A percentile compares a stretch with the other conserved stretches of the same genome.
phyloP scores from a whole-genome alignment of 1,284 basidiomycete species.

The Malassezia restricta region DNA sequence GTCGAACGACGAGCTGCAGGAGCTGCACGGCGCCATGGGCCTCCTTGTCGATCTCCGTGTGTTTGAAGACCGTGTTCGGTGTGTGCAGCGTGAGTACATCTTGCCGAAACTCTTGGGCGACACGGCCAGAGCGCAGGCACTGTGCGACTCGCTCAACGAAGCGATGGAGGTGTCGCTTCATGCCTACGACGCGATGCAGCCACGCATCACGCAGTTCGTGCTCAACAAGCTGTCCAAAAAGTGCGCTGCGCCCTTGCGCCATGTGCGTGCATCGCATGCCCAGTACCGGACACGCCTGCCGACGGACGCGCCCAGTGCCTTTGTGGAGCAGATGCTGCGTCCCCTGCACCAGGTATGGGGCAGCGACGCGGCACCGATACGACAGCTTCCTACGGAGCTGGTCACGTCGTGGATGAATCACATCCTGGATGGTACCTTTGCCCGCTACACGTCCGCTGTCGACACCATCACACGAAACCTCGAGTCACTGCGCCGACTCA shows the following conservation, averaged over 20 bases:
- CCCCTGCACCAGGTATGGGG: conserved; percentile 51
- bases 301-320: conserved; percentile 59
- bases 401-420: conserved; percentile 11
- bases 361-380: neutral
- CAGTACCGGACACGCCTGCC: conserved; percentile 55
- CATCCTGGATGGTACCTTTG: conserved; percentile 17
- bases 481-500: conserved; percentile 33
- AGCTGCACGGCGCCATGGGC: neutral
- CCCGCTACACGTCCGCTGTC: conserved; percentile 22
- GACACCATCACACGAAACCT: conserved; percentile 37
- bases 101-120: conserved; percentile 3
- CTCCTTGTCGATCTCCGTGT: conserved; percentile 1
- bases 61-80: conserved; percentile 11
- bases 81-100: neutral
- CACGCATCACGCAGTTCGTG: conserved; percentile 4
- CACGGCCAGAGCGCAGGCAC: neutral
- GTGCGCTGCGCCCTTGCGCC: conserved; percentile 69
- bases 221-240: conserved; percentile 58
- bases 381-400: conserved; percentile 9
- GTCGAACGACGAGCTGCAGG: neutral
- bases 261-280: conserved; percentile 74
- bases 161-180: conserved; percentile 16
- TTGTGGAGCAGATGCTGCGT: conserved; percentile 65
- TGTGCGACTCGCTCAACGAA: neutral
- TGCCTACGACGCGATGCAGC: neutral